Base-by-base conservation (phyloP, 768 basidiomycete genomes). In the Solioccasus polychromus region DNA sequence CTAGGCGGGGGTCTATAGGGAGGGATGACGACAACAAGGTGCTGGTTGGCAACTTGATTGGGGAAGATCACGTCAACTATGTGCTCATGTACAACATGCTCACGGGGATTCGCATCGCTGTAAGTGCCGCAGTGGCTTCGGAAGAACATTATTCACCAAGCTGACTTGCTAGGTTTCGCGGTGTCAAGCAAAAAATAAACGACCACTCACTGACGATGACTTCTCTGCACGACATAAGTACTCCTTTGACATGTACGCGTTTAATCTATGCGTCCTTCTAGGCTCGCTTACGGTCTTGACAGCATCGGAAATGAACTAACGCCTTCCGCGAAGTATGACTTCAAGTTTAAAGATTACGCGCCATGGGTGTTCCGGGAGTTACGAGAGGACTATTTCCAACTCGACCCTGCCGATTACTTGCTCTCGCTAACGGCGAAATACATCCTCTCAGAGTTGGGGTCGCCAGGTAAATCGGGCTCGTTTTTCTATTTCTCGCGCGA, bases 51-150 rank as follows among this genome's bases (percentile, higher is more conserved):
- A 98, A 98, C 64, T 70, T 98, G 54, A 96, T 99, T 53, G 91
- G 92, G n/a, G 94, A 97, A 64, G 95, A 83, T 59, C 96, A 99
- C 68, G 94, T 88, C 66, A 99, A 99, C 72, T 99, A 97, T 57
- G 90, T 98, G 47, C 71, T 99, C 60, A 98, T 98, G 96, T 99
- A 98, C 72, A 98, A 99, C 72, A 99, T 99, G 96, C 76, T 99
- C 59, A 99, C 96, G 4, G 96, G 96, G 5, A 99, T 99, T 50
- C 81, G 96, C 32, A 92, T 93, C 55, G 94, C 85, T 23, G 94
- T 92, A 57, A 61, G 87, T 75, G 11, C 19, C 15, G 2, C 12
- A 5, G 8, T 35, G 12, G 17, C 28, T 20, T 32, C 8, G 29
- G 18, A 24, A 26, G 10, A 5, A 29, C 11, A 12, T 32, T 23